Percentiles rank a stretch among this genome's conserved stretches.
Evolutionary conservation across 768 basidiomycete species (phyloP).

Genomic region (Ephemerocybe angulata): DNA sequence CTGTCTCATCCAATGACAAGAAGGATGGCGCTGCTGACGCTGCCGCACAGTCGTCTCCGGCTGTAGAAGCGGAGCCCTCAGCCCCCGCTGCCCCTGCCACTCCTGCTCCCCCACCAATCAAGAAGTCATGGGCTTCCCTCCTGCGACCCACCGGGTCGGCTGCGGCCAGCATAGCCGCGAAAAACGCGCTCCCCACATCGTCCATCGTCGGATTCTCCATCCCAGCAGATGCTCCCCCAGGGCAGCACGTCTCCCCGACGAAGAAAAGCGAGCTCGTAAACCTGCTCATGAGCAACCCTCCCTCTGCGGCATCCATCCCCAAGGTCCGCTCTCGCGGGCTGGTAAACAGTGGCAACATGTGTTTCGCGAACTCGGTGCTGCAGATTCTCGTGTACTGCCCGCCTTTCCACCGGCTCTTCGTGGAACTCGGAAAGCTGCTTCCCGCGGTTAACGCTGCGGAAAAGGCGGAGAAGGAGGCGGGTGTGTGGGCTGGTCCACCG

Average conservation of each 20-base stretch:
- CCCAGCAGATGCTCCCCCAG: constrained; percentile 41
- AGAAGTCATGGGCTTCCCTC: constrained; percentile 77
- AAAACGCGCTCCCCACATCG: constrained; percentile 60
- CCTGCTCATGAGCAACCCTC: constrained; percentile 45
- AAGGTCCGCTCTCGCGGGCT: constrained; percentile 72
- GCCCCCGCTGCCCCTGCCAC: constrained; percentile 14
- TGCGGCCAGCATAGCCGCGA: constrained; percentile 32
- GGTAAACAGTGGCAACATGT: constrained; percentile 95
- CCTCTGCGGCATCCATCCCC: constrained; percentile 9
- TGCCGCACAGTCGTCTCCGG: constrained; percentile 2
- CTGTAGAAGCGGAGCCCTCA: constrained; percentile 6
- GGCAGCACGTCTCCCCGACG: constrained; percentile 27
- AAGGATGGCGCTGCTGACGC: constrained; percentile 2
- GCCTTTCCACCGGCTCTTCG: constrained; percentile 81
- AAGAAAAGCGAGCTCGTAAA: constrained; percentile 50
- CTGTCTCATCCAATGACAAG: constrained; percentile 1
- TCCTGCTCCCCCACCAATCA: constrained; percentile 32
- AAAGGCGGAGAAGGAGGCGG: not conserved
- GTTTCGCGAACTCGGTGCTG: constrained; percentile 93
- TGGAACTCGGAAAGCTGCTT: constrained; percentile 59
- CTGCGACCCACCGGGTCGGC: constrained; percentile 44
- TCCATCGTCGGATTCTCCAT: constrained; percentile 73
- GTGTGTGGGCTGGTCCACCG: not conserved
- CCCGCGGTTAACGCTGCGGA: constrained; percentile 14
- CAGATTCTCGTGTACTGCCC: constrained; percentile 87